Base-by-base conservation (phyloP, 306 rosid genomes). In the Trifolium repens region DNA sequence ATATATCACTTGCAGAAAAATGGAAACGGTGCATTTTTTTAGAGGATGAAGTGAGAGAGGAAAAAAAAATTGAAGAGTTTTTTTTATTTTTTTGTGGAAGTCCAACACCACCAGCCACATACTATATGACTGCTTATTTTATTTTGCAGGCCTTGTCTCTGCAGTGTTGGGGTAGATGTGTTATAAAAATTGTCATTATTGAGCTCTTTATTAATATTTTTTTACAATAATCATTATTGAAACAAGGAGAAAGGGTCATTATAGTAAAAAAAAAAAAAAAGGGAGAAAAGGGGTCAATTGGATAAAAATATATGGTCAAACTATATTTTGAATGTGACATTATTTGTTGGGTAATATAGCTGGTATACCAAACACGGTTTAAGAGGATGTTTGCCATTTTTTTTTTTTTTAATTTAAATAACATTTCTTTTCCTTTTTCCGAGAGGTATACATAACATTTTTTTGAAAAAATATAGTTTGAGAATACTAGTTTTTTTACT, bases 61-160 rank as follows among this genome's bases (percentile, higher is more conserved):
- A 3, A 16, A 16, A 14, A 17, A 54, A 17, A 54, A 1, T 54
- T 17, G 60, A 54, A 7, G 5, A 17, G 2, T 0, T 17, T 8
- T 3, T 54, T 19, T 0, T 8, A 0, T 1, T 54, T 54, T 12
- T 19, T 19, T 54, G 32, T 9, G n/a, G 34, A 57, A 22, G 64
- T 58, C 42, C 42, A 39, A 58, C 64, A 58, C 26, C 35, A 26
- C n/a, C 37, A 13, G 15, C 39, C 64, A 58, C n/a, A n/a, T 8
- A 11, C 35, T 57, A 9, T 58, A 58, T 12, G 64, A 26, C 4
- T 26, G 8, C 8, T 58, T 58, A 58, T 58, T 58, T 58, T 26
- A 58, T 58, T 58, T 26, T 58, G 64, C 64, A 26, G 64, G 64
- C 64, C 64, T 58, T 24, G 64, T 13, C 62, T 57, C 13, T 57